Evolutionary conservation across 2,329 filamentous ascomycete genomes (phyloP).

Genomic region (Basipetospora sp.): DNA sequence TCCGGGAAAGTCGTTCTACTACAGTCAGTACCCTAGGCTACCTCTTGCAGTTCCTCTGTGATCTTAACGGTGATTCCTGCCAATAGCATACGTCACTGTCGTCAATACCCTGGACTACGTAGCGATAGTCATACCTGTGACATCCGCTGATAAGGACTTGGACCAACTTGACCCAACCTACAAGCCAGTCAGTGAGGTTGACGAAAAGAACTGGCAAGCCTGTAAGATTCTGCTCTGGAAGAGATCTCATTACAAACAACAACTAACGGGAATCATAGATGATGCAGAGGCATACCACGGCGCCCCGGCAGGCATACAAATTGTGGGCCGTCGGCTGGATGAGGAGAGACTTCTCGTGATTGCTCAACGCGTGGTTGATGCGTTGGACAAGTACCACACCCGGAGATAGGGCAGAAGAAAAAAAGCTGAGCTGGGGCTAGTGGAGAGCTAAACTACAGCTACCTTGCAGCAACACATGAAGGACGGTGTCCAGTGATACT

Average conservation of each 20-base stretch:
- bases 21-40: neutral
- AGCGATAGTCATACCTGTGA: conserved; percentile 4
- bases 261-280: conserved; percentile 1
- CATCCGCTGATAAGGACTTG: neutral
- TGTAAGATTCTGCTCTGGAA: too few species aligned
- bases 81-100: neutral
- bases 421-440: too few species aligned
- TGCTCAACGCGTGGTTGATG: conserved; percentile 2
- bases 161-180: neutral
- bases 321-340: conserved; percentile 2
- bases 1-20: conserved; percentile 3
- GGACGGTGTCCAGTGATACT: too few species aligned
- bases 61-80: too few species aligned
- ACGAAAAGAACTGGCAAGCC: conserved; percentile 4
- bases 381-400: conserved; percentile 2
- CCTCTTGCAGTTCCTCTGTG: too few species aligned
- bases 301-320: conserved; percentile 1
- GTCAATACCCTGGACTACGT: conserved; percentile 4
- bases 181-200: neutral
- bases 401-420: too few species aligned
- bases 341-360: conserved; percentile 3
- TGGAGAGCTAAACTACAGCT: too few species aligned
- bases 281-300: conserved; percentile 2
- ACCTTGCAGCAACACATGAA: too few species aligned
- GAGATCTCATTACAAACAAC: too few species aligned